Base-by-base conservation (phyloP, 2,329 filamentous ascomycete genomes). In the Xylaria sp. region DNA sequence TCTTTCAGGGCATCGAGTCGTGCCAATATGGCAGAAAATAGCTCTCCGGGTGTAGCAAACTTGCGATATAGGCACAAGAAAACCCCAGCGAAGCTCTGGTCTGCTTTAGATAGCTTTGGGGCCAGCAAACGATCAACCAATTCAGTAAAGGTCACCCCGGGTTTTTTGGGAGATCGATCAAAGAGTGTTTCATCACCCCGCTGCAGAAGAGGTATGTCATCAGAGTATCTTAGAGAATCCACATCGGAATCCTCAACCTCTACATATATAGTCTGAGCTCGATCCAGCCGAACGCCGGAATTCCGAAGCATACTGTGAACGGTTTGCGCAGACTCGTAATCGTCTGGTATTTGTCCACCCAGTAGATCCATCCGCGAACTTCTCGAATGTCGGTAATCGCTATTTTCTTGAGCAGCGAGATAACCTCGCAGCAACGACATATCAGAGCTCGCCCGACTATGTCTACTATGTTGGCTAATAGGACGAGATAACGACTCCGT, bases 1-100 rank as follows among this genome's bases (percentile, higher is more conserved):
- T 87, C 85, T 70, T 87, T 87, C 23, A 90, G 80, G 15, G 80
- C 82, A 67, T 96, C 90, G 62, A 97, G 87, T 38, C 90, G 88
- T 60, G 88, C 83, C 40, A 96, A 81, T 44, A 98, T 90, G 7
- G 91, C 88, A 40, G 88, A 85, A 54, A 98, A 87, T 4, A 99
- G 83, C 66, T 90, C 85, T 9, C 85, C 84, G 0, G 95, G 95
- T 1, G 93, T 87, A 3, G 92, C 90, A 73, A 99, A 98, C 75
- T 95, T 96, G 64, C 95, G 90, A 77, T 98, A 98, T 13, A 98
- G 81, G 66, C 94, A 97, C 29, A 98, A 82, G 71, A 98, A 98
- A 17, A 96, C 88, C 44, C 93, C 87, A 1, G 87, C 85, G 72
- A 97, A 99, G 75, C 97, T 97, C 60, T 86, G 84, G 73, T 98